phyloP scores from a whole-genome alignment of 495 filamentous ascomycete genomes.

The Penicillium parvum region DNA sequence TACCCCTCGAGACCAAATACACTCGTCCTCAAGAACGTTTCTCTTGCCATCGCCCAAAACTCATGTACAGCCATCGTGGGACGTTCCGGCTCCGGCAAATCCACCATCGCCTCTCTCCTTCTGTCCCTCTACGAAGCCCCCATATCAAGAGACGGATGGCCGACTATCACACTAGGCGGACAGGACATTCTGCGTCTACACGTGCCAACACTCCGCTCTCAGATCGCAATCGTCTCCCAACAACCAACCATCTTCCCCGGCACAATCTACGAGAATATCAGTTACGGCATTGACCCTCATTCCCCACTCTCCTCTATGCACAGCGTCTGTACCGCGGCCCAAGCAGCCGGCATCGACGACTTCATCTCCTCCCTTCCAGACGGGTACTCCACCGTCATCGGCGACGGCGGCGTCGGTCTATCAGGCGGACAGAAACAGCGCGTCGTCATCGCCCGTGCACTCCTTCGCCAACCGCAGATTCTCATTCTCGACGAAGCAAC shows the following conservation, averaged over 20 bases:
- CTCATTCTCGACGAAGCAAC: constrained; percentile 89
- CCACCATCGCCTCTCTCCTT: constrained; percentile 74
- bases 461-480: constrained; percentile 63
- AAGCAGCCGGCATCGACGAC: constrained; percentile 69
- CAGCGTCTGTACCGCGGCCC: constrained; percentile 56
- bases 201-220: constrained; percentile 58
- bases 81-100: constrained; percentile 82
- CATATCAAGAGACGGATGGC: constrained; percentile 11
- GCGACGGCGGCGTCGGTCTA: constrained; percentile 69
- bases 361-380: constrained; percentile 69
- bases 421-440: constrained; percentile 85
- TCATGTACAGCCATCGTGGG: constrained; percentile 75
- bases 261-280: constrained; percentile 72
- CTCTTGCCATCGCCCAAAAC: constrained; percentile 53
- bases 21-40: constrained; percentile 54
- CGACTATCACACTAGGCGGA: constrained; percentile 52
- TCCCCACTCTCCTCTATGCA: constrained; percentile 30
- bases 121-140: constrained; percentile 58
- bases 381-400: constrained; percentile 72
- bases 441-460: constrained; percentile 74
- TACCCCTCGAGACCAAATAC: constrained; percentile 59
- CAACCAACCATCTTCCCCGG: constrained; percentile 70
- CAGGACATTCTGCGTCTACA: constrained; percentile 54
- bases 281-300: constrained; percentile 59
- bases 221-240: constrained; percentile 75